Evolutionary conservation across 805 yeast species (phyloP), one percentile per base, ranked within the genome.

Genomic region (Sugiyamaella boreocaroliniensis): DNA sequence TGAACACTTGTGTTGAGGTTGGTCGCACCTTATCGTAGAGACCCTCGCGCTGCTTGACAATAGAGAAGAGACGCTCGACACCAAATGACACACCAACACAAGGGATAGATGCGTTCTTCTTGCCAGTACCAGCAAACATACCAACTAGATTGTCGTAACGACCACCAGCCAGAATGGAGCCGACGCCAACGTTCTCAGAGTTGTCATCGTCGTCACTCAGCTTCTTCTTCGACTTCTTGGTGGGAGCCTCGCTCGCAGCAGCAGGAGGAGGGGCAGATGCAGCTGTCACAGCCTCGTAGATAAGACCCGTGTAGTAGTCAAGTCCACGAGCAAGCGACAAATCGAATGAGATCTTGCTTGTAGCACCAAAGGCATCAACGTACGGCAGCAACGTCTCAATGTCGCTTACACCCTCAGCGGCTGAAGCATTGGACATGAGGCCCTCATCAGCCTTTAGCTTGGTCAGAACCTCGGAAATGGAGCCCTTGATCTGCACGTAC

Each of bases 141-240:
- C 97, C 97, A 40, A 93, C 98, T 55, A 93, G 79, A 64, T 86
- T 85, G 70, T 93, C 99, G 71, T 93, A 93, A 71, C 99, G 87
- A 59, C 99, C 99, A 73, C 99, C 99, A 48, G 96, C 99, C 49
- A 97, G 96, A 64, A 93, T 89, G 5, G 99, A 93, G 37, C 99
- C 99, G 43, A 92, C 96, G 62, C 99, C 99, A 51, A 93, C 98
- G 62, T 86, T 89, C 58, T 88, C 97, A 50, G 95, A 86, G 53
- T 96, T 97, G 70, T 93, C 97, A 60, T 89, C 97, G 49, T 80
- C 92, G 15, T 78, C 86, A 54, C 58, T 61, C 48, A 55, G 56
- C 55, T 60, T 53, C 48, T 50, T 43, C 41, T 54, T 60, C 49
- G 63, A 63, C 43, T 53, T 52, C 52, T 57, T 58, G 52, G 57